Evolutionary conservation across 495 filamentous ascomycete genomes (phyloP), one percentile per base, ranked within the genome.

Genomic region (Geopyxis carbonaria): DNA sequence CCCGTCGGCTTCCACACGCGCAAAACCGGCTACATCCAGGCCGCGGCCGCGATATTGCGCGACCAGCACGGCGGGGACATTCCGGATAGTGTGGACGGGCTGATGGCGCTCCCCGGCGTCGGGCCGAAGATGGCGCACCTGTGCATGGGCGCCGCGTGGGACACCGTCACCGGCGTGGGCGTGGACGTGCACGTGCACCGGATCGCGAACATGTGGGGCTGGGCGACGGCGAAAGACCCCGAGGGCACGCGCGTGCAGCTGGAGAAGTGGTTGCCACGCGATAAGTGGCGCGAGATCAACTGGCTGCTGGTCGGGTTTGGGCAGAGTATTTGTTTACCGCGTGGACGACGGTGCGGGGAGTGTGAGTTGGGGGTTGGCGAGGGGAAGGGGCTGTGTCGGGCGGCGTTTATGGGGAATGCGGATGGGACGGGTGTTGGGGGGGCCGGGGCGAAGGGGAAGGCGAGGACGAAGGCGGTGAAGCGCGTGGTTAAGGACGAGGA

Each of bases 1-100:
- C 78, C 94, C 27, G 89, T 91, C 20, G 95, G 95, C 55, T 87
- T 94, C 60, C 93, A 93, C 51, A 91, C 84, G 60, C 93, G 94
- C 60, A 91, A 91, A 4, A 67, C 62, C 22, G 76, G 68, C 34
- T 89, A 89, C 60, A 80, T 97, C 55, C 83, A 92, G 53, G 62
- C 73, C 15, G 61, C 78, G 0, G 87, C 85, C 5, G 50, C 64
- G 5, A 76, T 93, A 28, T 64, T 93, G 1, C 64, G 69, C 7
- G 78, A 91, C 40, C 41, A 72, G 18, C 77, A 69, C 51, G 54
- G 56, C 32, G 70, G 72, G 22, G 89, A 95, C 57, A 93, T 97
- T 45, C 91, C 89, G 0, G 64, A 75, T 35, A 81, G 83, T 0
- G 68, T 86, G 14, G 73, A 75, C 34, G 85, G 76, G 0, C 64